Percentiles rank a stretch among this genome's conserved stretches.
Evolutionary conservation across 139 green algal species (phyloP).

Genomic region (Closterium sp.): DNA sequence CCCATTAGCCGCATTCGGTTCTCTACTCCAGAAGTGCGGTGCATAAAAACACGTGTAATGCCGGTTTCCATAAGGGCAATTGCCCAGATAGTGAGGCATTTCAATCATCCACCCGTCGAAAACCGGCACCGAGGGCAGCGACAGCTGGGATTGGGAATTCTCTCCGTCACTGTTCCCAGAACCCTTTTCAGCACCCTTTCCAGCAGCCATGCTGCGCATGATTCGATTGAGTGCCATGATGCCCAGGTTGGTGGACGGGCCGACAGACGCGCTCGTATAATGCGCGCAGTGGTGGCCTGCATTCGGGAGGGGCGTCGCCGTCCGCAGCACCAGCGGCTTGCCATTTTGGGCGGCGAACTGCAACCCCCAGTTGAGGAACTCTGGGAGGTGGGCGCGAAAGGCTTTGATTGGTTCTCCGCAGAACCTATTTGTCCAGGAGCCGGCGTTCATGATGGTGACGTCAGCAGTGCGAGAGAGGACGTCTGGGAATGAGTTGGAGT

Average conservation of each 20-base stretch:
- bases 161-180: too few species aligned
- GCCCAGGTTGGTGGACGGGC: background rate
- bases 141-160: too few species aligned
- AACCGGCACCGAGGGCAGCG: too few species aligned
- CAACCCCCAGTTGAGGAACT: background rate
- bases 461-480: background rate
- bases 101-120: too few species aligned
- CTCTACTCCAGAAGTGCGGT: too few species aligned
- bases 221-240: background rate
- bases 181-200: too few species aligned
- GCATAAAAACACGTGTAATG: too few species aligned
- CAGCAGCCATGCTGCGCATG: background rate
- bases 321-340: background rate
- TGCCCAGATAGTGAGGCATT: too few species aligned
- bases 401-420: background rate
- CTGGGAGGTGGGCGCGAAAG: background rate
- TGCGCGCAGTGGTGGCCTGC: background rate
- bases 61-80: too few species aligned
- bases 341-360: background rate
- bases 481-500: background rate
- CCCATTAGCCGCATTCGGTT: too few species aligned
- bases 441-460: background rate
- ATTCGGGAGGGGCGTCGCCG: background rate
- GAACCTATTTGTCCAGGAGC: background rate
- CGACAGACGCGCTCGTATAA: background rate